phyloP scores from a whole-genome alignment of 2,329 filamentous ascomycete species.

The Rhexocercosporidium sp. region DNA sequence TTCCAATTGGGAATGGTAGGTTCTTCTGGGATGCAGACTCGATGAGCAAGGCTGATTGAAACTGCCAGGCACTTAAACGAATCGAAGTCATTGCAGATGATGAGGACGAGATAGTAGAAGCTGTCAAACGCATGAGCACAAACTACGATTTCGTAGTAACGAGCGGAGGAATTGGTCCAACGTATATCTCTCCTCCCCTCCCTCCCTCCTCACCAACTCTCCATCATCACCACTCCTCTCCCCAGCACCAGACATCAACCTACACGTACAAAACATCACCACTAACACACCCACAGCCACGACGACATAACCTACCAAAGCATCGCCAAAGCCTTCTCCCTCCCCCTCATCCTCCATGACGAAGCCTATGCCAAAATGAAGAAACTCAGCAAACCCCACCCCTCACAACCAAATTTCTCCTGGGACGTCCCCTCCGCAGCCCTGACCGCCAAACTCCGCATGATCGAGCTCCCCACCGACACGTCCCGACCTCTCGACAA shows the following conservation, averaged over 20 bases:
- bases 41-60: conserved; percentile 25
- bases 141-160: conserved; percentile 96
- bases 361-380: conserved; percentile 84
- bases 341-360: conserved; percentile 78
- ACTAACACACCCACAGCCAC: conserved; percentile 61
- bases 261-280: not conserved
- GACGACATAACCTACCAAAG: conserved; percentile 98
- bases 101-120: conserved; percentile 87
- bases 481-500: conserved; percentile 65
- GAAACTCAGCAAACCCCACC: conserved; percentile 74
- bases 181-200: conserved; percentile 59
- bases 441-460: conserved; percentile 82
- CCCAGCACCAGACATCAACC: no score
- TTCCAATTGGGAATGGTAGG: conserved; percentile 64
- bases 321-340: conserved; percentile 85
- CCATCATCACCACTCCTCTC: no score
- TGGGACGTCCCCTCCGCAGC: conserved; percentile 84
- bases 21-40: conserved; percentile 52
- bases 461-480: conserved; percentile 87
- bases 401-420: conserved; percentile 75
- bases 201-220: not conserved
- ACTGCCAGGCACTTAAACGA: conserved; percentile 70
- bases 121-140: conserved; percentile 79
- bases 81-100: conserved; percentile 95
- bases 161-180: conserved; percentile 93